Evolutionary conservation across 1,284 basidiomycete species (phyloP), one percentile per base, ranked within the genome.

Genomic region (Bjerkandera adusta): DNA sequence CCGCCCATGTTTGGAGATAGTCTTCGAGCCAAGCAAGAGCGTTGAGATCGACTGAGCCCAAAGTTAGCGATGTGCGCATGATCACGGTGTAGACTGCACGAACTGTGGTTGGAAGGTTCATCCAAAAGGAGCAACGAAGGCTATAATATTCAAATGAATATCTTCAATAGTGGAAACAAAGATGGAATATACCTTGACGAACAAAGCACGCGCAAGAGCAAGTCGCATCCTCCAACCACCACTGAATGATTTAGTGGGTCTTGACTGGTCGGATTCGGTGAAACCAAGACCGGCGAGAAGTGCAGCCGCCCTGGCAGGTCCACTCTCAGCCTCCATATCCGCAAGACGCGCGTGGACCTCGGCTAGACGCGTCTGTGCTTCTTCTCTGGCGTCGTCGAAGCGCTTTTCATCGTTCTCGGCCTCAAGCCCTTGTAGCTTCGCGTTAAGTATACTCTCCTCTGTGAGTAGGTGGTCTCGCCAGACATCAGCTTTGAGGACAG

Each of bases 311-410:
- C 97, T 74, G 4, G 92, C 89, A 8, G 97, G 97, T 4, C 95
- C 97, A 56, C 90, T 96, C 63, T 94, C 96, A 3, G 96, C 96
- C 57, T 99, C 97, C 87, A 99, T 99, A 40, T 99, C 97, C 29
- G 95, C 83, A 38, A 99, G 71, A 45, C 89, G 80, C 44, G 88
- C 74, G 62, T 99, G 97, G 8, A 98, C 88, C 55, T 99, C 97
- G 2, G 91, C 86, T n/a, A 99, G 68, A 40, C 94, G 77, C 1
- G 80, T 76, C 2, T 86, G 82, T 1, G 93, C 79, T 56, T 98
- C 96, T 59, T 99, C 96, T 57, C 86, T 79, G 20, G 82, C 81
- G 58, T 92, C 87, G 55, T 86, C 82, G 46, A 90, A 84, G 12
- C 83, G 77, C 57, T 83, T 89, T 53, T 92, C 84, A 51, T 89